These are phyloP conservation scores for Mycena albidolilacea DNA, from an alignment of 768 basidiomycete genomes.

Conservation along the genomic window DNA sequence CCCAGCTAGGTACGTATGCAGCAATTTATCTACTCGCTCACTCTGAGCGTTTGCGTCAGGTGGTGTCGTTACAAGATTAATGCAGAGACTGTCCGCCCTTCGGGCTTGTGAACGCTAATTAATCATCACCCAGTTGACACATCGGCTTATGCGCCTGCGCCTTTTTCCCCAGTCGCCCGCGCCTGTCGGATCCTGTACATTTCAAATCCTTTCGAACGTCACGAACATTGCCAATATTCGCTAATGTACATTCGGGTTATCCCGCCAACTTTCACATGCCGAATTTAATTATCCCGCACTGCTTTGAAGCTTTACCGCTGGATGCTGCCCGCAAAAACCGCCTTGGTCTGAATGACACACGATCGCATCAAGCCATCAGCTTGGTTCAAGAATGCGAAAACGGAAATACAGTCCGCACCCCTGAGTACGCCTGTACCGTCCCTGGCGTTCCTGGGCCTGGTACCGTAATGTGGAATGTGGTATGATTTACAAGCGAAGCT, in stretches of 20 bases:
- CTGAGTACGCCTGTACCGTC: background rate
- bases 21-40: background rate
- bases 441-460: constrained; percentile 3
- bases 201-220: constrained; percentile 4
- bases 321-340: background rate
- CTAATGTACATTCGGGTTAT: background rate
- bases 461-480: background rate
- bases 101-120: background rate
- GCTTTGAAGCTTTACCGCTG: background rate
- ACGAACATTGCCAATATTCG: background rate
- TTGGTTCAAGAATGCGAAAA: background rate
- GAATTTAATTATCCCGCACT: constrained; percentile 26
- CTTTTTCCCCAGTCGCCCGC: background rate
- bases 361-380: constrained; percentile 1
- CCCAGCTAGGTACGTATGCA: background rate
- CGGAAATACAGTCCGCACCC: background rate
- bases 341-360: constrained; percentile 2
- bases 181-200: background rate
- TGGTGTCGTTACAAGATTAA: constrained; percentile 13
- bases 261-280: background rate
- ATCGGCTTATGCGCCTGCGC: background rate
- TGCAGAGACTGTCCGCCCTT: constrained; percentile 11
- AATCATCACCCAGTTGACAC: background rate
- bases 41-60: background rate
- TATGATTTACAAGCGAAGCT: background rate